A percentile compares a stretch with the other conserved stretches of the same genome.
phyloP scores from a whole-genome alignment of 1,284 basidiomycete species.

The Marasmius fiardii region DNA sequence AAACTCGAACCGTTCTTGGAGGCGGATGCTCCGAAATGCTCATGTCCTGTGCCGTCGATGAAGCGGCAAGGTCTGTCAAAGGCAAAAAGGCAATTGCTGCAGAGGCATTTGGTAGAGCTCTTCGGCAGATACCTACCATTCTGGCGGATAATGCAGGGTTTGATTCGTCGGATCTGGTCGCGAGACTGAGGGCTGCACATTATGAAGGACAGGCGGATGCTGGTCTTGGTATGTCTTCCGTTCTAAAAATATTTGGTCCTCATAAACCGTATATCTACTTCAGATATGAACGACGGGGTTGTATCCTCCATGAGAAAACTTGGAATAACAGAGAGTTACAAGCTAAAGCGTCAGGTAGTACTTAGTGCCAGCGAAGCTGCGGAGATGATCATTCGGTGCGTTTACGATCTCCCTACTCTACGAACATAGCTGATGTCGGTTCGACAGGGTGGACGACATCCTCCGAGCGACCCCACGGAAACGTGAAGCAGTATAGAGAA shows the following conservation, averaged over 20 bases:
- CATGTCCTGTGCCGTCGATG: constrained; percentile 94
- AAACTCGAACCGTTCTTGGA: constrained; percentile 91
- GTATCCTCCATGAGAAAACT: constrained; percentile 88
- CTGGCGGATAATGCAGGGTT: constrained; percentile 97
- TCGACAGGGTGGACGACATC: constrained; percentile 62
- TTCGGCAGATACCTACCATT: constrained; percentile 95
- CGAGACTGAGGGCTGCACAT: constrained; percentile 89
- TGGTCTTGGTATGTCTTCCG: constrained; percentile 68
- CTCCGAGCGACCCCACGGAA: constrained; percentile 61
- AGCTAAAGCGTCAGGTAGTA: constrained; percentile 95
- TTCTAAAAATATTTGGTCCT: neutral
- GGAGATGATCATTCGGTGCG: constrained; percentile 96
- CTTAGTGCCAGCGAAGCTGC: constrained; percentile 94
- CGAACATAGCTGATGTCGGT: constrained; percentile 11
- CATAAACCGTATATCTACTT: constrained; percentile 6
- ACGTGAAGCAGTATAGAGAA: constrained; percentile 56
- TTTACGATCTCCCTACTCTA: constrained; percentile 15
- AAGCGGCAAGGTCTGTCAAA: constrained; percentile 78
- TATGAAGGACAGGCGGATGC: constrained; percentile 85
- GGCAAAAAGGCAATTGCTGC: constrained; percentile 97
- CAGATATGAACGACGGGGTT: constrained; percentile 85
- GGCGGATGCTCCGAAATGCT: constrained; percentile 98
- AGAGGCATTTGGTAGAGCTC: constrained; percentile 86
- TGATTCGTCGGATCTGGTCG: constrained; percentile 94
- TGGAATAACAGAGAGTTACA: constrained; percentile 95